Base-by-base conservation (phyloP, 768 basidiomycete genomes). In the Rhodotorula taiwanensis region DNA sequence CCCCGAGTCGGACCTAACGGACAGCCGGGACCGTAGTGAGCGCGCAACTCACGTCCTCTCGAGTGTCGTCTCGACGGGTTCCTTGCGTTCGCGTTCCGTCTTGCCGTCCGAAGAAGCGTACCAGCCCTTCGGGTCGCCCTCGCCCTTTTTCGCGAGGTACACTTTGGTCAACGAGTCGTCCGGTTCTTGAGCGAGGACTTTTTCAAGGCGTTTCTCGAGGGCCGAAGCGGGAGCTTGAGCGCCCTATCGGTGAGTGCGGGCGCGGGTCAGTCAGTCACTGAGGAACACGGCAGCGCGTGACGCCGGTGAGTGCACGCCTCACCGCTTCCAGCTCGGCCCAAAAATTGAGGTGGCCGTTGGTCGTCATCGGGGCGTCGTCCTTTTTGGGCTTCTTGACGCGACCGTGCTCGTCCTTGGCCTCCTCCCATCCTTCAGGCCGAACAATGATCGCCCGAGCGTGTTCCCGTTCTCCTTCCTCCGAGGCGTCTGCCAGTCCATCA, bases 11-110 rank as follows among this genome's bases (percentile, higher is more conserved):
- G n/a, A n/a, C n/a, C n/a, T n/a, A n/a, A n/a, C n/a, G n/a, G n/a
- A n/a, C n/a, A n/a, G n/a, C n/a, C n/a, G n/a, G n/a, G n/a, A n/a
- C n/a, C n/a, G n/a, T n/a, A n/a, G n/a, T n/a, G n/a, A n/a, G n/a
- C n/a, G n/a, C n/a, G n/a, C n/a, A 25, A 60, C 67, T 33, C 44
- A 69, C 67, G 67, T 45, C 36, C 67, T 25, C 51, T 69, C 67
- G 31, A 69, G 44, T 3, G 28, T 55, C n/a, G n/a, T 50, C 28
- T 69, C 67, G 47, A 62, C 59, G 9, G 55, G 30, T 21, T 62
- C 62, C 27, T 55, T 58, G 27, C 62, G 52, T 48, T 69, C 67
- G 30, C 44, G n/a, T 21, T 69, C 67, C 30, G 59, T 62, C 57
- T 50, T 55, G 25, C 60, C 63, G 44, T 69, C 67, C 51, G 33